Conservation (phyloP, 805 yeast genomes). For the Schizosaccharomyces cryophilus region DNA sequence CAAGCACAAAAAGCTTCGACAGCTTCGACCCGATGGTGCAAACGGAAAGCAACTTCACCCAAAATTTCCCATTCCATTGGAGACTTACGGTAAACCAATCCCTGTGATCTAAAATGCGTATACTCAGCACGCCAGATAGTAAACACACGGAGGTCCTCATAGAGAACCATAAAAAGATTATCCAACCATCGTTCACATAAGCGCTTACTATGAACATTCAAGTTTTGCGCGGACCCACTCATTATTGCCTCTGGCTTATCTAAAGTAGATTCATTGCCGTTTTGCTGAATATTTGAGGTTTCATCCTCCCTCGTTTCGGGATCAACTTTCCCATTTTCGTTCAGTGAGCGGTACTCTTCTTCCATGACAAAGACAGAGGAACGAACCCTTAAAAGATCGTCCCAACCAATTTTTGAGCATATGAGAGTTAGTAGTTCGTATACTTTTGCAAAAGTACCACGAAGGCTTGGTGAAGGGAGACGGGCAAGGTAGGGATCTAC, state of each 20-base stretch:
- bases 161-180: slow-evolving; percentile 40
- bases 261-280: background rate
- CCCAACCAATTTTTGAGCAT: slow-evolving; percentile 61
- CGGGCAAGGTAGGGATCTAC: slow-evolving; percentile 24
- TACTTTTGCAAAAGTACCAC: slow-evolving; percentile 31
- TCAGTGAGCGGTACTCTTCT: slow-evolving; percentile 27
- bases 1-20: slow-evolving; percentile 60
- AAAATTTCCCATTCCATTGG: slow-evolving; percentile 81
- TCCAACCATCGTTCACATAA: slow-evolving; percentile 63
- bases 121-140: slow-evolving; percentile 86
- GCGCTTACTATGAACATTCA: slow-evolving; percentile 21
- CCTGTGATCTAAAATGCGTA: slow-evolving; percentile 71
- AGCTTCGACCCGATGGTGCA: slow-evolving; percentile 73
- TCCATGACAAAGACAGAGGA: slow-evolving; percentile 63
- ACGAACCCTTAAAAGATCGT: slow-evolving; percentile 37
- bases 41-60: slow-evolving; percentile 63
- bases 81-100: slow-evolving; percentile 48
- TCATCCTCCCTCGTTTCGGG: background rate
- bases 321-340: background rate
- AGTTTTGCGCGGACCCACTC: background rate
- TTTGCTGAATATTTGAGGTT: too few species aligned
- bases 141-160: slow-evolving; percentile 43
- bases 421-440: slow-evolving; percentile 51
- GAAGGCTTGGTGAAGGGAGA: slow-evolving; percentile 26
- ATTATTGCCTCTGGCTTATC: background rate